Conservation (phyloP, 495 filamentous ascomycete genomes). For the Jackrogersella minutella region DNA sequence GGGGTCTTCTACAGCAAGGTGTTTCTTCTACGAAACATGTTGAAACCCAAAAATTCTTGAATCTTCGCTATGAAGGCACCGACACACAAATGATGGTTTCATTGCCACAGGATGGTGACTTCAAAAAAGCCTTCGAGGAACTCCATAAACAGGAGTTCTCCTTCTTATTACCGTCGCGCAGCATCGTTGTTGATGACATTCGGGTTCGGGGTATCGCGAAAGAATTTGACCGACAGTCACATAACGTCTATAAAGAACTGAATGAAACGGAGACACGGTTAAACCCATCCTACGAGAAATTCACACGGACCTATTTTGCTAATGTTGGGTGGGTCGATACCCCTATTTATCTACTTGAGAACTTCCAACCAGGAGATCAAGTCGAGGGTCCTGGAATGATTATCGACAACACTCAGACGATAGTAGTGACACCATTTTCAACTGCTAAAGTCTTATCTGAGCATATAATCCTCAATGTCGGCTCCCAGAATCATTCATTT, state of each 20-base stretch:
- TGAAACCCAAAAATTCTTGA: slow-evolving; percentile 59
- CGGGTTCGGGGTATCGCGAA: slow-evolving; percentile 51
- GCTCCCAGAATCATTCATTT: slow-evolving; percentile 2
- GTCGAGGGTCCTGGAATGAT: slow-evolving; percentile 41
- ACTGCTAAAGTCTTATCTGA: slow-evolving; percentile 35
- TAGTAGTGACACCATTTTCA: slow-evolving; percentile 36
- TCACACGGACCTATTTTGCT: slow-evolving; percentile 28
- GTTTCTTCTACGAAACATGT: slow-evolving; percentile 51
- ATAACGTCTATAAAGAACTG: slow-evolving; percentile 30
- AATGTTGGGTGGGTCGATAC: slow-evolving; percentile 30
- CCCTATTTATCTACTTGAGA: slow-evolving; percentile 31
- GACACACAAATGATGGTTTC: slow-evolving; percentile 63
- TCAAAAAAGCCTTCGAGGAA: slow-evolving; percentile 54
- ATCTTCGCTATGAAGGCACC: slow-evolving; percentile 63
- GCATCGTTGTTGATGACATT: slow-evolving; percentile 62
- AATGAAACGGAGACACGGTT: not conserved
- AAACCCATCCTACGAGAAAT: not conserved
- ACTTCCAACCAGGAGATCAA: slow-evolving; percentile 19
- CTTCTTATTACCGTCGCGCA: slow-evolving; percentile 57
- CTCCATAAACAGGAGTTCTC: slow-evolving; percentile 62
- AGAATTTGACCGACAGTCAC: slow-evolving; percentile 22
- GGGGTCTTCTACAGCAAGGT: slow-evolving; percentile 41
- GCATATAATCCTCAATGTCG: slow-evolving; percentile 33
- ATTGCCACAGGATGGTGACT: slow-evolving; percentile 52
- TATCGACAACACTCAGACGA: slow-evolving; percentile 41